Evolutionary conservation across 2,329 filamentous ascomycete species (phyloP).

Genomic region (Nothophoma quercina): DNA sequence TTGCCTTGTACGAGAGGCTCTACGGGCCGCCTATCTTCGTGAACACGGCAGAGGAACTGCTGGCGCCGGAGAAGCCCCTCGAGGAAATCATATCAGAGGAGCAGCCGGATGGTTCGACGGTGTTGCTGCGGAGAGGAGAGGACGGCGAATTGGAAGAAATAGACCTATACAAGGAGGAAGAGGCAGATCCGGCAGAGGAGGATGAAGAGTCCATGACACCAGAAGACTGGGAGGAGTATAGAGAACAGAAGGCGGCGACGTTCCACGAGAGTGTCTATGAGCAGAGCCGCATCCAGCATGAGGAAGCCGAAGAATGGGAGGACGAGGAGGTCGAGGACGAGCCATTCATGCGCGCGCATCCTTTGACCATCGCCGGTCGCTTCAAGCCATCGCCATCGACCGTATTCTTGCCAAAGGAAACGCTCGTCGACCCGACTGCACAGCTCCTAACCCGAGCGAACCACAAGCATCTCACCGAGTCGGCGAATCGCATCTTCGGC

Average conservation of each 20-base stretch:
- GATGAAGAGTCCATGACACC: slow-evolving; percentile 40
- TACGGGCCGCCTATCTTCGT: slow-evolving; percentile 76
- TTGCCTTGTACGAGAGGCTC: slow-evolving; percentile 76
- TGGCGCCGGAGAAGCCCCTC: slow-evolving; percentile 55
- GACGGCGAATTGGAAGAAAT: slow-evolving; percentile 70
- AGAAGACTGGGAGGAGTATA: slow-evolving; percentile 45
- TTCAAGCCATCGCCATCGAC: slow-evolving; percentile 78
- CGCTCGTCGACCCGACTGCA: slow-evolving; percentile 74
- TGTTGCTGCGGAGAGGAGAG: slow-evolving; percentile 63
- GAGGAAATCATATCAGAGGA: slow-evolving; percentile 52
- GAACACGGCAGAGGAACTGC: slow-evolving; percentile 64
- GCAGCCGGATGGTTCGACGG: slow-evolving; percentile 39
- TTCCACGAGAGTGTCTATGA: slow-evolving; percentile 51
- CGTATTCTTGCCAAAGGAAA: slow-evolving; percentile 73
- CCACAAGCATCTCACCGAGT: slow-evolving; percentile 73
- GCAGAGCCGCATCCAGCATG: slow-evolving; percentile 52
- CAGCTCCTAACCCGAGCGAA: slow-evolving; percentile 72
- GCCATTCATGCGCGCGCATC: slow-evolving; percentile 70
- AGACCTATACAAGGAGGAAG: slow-evolving; percentile 45
- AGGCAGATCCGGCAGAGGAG: slow-evolving; percentile 43
- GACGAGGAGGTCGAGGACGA: slow-evolving; percentile 42
- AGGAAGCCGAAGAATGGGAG: slow-evolving; percentile 50
- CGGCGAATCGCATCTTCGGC: slow-evolving; percentile 78
- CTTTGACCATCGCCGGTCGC: slow-evolving; percentile 75
- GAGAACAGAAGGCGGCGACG: slow-evolving; percentile 39